Conservation (phyloP, 345 rosid species). For the Ricinus communis region DNA sequence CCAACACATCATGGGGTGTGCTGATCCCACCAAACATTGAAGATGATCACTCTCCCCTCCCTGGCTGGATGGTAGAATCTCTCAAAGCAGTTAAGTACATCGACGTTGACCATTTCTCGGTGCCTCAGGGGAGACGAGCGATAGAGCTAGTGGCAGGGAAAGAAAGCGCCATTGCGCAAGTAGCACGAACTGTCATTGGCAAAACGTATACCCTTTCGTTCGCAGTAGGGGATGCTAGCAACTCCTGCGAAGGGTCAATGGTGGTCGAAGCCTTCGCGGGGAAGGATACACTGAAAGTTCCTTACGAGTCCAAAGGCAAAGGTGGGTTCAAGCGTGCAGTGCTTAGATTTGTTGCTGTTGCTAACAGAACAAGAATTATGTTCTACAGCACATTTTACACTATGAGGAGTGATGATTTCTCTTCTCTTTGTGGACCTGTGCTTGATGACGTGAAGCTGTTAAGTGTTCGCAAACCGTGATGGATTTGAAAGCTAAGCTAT, state of each 20-base stretch:
- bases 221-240: slow-evolving; percentile 59
- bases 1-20: slow-evolving; percentile 52
- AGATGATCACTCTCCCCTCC: slow-evolving; percentile 51
- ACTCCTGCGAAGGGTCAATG: slow-evolving; percentile 67
- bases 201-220: slow-evolving; percentile 57
- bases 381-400: slow-evolving; percentile 71
- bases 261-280: slow-evolving; percentile 71
- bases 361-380: slow-evolving; percentile 52
- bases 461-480: slow-evolving; percentile 28
- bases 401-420: slow-evolving; percentile 63
- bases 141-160: slow-evolving; percentile 69
- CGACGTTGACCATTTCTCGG: slow-evolving; percentile 29
- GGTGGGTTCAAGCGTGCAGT: slow-evolving; percentile 54
- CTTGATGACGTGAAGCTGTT: slow-evolving; percentile 65
- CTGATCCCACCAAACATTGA: slow-evolving; percentile 53
- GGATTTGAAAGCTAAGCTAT: too few relatives aligned
- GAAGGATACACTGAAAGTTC: slow-evolving; percentile 41
- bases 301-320: slow-evolving; percentile 57
- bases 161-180: slow-evolving; percentile 72
- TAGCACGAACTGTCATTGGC: slow-evolving; percentile 44
- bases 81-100: slow-evolving; percentile 58
- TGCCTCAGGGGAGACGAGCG: slow-evolving; percentile 29
- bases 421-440: slow-evolving; percentile 81
- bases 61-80: slow-evolving; percentile 56
- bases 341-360: slow-evolving; percentile 53